These are phyloP conservation scores for Uronychia setigera DNA, from an alignment of 73 alveolate genomes.

Conservation along the genomic window DNA sequence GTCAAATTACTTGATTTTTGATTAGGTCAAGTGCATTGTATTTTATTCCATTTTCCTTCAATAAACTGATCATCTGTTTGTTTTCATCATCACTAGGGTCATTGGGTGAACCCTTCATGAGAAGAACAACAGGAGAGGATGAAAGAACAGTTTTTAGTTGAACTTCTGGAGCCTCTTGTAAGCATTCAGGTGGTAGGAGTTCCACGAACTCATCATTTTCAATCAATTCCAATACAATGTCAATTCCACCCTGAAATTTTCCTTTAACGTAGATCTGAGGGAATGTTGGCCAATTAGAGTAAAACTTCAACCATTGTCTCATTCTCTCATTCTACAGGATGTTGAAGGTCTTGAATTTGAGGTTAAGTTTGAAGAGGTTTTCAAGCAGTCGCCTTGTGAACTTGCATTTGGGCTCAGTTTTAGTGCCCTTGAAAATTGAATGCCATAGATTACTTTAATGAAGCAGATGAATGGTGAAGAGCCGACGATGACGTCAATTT, in stretches of 20 bases:
- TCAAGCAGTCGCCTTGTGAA: slow-evolving; percentile 70
- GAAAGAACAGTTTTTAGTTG: slow-evolving; percentile 14
- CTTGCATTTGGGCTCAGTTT: slow-evolving; percentile 76
- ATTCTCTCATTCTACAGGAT: slow-evolving; percentile 75
- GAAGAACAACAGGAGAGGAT: slow-evolving; percentile 28
- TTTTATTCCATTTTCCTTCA: slow-evolving; percentile 30
- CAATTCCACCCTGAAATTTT: slow-evolving; percentile 73
- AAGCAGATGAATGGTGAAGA: slow-evolving; percentile 61
- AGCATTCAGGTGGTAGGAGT: slow-evolving; percentile 43
- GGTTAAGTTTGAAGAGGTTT: slow-evolving; percentile 17
- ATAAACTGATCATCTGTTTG: slow-evolving; percentile 21
- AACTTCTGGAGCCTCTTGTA: slow-evolving; percentile 40
- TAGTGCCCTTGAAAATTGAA: slow-evolving; percentile 59
- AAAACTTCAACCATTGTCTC: slow-evolving; percentile 79
- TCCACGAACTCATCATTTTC: slow-evolving; percentile 60
- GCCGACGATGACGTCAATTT: slow-evolving; percentile 48
- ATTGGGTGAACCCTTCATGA: slow-evolving; percentile 60
- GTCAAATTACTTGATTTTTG: background rate
- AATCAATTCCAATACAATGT: slow-evolving; percentile 48
- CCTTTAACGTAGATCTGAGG: slow-evolving; percentile 59
- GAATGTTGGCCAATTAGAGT: slow-evolving; percentile 78
- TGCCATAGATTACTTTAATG: slow-evolving; percentile 20
- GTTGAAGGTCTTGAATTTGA: slow-evolving; percentile 72
- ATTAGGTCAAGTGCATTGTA: slow-evolving; percentile 31
- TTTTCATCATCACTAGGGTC: slow-evolving; percentile 26